Percentiles rank a stretch among this genome's conserved stretches.
phyloP scores from a whole-genome alignment of 2,329 filamentous ascomycete species.

The Fusarium falciforme region DNA sequence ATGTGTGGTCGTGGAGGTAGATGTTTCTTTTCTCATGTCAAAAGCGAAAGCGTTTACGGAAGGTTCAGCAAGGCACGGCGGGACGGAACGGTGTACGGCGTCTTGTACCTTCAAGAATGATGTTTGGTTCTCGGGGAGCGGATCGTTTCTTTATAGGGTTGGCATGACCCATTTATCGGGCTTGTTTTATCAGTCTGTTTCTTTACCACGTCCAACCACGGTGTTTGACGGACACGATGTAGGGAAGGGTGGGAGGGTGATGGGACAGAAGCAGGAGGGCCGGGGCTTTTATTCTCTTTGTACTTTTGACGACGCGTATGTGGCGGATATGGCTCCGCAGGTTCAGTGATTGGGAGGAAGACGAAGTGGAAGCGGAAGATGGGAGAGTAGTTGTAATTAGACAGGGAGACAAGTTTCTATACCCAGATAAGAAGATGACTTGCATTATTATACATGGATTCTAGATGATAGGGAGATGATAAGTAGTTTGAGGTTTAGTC shows the following conservation, averaged over 20 bases:
- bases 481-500: constrained; percentile 13
- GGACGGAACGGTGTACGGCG: constrained; percentile 46
- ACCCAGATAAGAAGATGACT: constrained; percentile 42
- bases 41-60: constrained; percentile 43
- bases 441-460: constrained; percentile 37
- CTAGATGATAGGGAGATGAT: background rate
- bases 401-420: constrained; percentile 45
- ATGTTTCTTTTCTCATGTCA: constrained; percentile 39
- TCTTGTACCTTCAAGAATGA: constrained; percentile 44
- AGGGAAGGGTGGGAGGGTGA: constrained; percentile 11
- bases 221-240: constrained; percentile 30
- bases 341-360: constrained; percentile 29
- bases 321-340: constrained; percentile 40
- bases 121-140: constrained; percentile 35
- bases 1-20: constrained; percentile 9
- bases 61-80: constrained; percentile 29
- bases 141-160: constrained; percentile 37
- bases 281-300: constrained; percentile 40
- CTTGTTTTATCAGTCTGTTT: constrained; percentile 30
- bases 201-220: constrained; percentile 28
- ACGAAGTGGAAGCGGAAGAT: constrained; percentile 19
- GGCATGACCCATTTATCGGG: constrained; percentile 34
- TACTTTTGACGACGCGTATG: constrained; percentile 50
- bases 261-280: constrained; percentile 27
- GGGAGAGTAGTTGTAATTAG: constrained; percentile 50